Evolutionary conservation across 2,329 filamentous ascomycete species (phyloP).

Genomic region (Pyricularia sp.): DNA sequence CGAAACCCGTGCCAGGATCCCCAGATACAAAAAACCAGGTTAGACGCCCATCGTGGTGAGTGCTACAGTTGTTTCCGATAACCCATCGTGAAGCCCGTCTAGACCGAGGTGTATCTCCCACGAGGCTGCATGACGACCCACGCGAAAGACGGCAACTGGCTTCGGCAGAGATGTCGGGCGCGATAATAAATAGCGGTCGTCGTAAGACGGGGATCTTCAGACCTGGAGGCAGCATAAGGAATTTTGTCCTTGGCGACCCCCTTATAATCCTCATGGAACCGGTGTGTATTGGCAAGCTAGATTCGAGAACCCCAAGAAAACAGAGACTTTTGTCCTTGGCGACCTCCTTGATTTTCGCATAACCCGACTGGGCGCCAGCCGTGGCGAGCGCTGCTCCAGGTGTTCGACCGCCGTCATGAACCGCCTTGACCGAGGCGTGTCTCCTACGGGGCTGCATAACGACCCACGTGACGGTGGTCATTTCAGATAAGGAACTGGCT

Average conservation of each 20-base stretch:
- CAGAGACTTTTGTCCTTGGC: neutral
- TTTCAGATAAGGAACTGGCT: too few species aligned
- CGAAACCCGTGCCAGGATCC: too few species aligned
- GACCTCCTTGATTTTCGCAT: neutral
- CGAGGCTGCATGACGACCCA: neutral
- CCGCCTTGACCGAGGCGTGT: neutral
- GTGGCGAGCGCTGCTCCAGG: neutral
- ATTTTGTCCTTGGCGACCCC: neutral
- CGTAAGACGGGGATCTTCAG: neutral
- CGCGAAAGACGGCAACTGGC: neutral
- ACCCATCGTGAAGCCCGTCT: too few species aligned
- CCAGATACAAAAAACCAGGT: too few species aligned
- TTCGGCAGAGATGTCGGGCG: neutral
- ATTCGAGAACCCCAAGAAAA: neutral
- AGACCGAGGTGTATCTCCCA: too few species aligned
- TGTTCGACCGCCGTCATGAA: neutral
- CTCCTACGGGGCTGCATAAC: neutral
- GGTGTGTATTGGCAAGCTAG: neutral
- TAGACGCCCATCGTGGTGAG: too few species aligned
- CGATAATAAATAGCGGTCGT: too few species aligned
- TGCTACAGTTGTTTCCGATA: too few species aligned
- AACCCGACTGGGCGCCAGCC: too few species aligned
- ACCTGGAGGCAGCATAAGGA: neutral
- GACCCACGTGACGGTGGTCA: neutral
- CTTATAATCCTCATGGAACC: neutral